Conservation (phyloP, 2,329 filamentous ascomycete species). For the Rutstroemia sp. region DNA sequence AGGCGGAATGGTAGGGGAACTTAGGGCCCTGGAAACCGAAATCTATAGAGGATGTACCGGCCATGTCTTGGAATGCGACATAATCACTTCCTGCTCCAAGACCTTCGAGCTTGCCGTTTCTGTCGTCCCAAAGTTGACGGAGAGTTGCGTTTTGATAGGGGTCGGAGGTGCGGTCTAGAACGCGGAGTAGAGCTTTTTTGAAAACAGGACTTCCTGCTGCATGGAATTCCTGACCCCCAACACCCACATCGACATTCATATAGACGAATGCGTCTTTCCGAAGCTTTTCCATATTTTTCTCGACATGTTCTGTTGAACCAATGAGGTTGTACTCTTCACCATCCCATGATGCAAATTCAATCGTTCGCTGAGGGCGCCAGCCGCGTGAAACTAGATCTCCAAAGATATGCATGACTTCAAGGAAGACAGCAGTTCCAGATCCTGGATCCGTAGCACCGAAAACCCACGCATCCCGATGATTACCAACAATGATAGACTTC, state of each 20-base stretch:
- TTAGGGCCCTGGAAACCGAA: slow-evolving; percentile 63
- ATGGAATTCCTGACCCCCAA: slow-evolving; percentile 66
- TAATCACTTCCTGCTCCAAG: slow-evolving; percentile 76
- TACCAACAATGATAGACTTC: slow-evolving; percentile 84
- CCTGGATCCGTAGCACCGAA: slow-evolving; percentile 82
- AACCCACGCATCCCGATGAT: slow-evolving; percentile 88
- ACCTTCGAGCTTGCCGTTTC: slow-evolving; percentile 53
- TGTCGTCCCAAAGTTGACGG: slow-evolving; percentile 66
- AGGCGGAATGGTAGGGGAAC: slow-evolving; percentile 74
- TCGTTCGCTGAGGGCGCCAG: slow-evolving; percentile 88
- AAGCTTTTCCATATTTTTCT: slow-evolving; percentile 68
- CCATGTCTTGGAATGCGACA: slow-evolving; percentile 84
- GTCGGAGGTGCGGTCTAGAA: slow-evolving; percentile 68
- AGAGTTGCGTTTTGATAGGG: slow-evolving; percentile 65
- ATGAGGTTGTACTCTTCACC: slow-evolving; percentile 88
- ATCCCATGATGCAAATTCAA: slow-evolving; percentile 97
- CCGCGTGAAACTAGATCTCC: slow-evolving; percentile 68
- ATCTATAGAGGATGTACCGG: slow-evolving; percentile 81
- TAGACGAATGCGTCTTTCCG: slow-evolving; percentile 75
- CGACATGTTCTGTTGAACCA: slow-evolving; percentile 91
- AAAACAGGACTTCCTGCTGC: slow-evolving; percentile 79
- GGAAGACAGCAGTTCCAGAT: slow-evolving; percentile 81
- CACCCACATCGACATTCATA: slow-evolving; percentile 80
- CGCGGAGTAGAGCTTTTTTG: slow-evolving; percentile 60
- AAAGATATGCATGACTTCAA: slow-evolving; percentile 82